Percentiles rank a stretch among this genome's conserved stretches.
Conservation (phyloP, 2,329 filamentous ascomycete species). For the Pezicula rhizophila region DNA sequence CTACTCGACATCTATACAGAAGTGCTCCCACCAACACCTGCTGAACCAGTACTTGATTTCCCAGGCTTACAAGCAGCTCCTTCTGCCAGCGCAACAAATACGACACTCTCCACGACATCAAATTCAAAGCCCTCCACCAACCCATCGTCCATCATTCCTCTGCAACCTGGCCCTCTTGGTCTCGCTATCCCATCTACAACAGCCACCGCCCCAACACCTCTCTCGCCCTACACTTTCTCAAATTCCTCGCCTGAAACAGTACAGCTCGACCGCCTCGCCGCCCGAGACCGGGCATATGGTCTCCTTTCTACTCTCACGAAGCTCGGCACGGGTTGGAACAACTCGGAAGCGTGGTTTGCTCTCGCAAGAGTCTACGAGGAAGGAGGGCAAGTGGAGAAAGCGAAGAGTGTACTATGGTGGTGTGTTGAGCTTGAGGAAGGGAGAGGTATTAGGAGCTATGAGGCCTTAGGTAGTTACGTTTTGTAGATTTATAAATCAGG, state of each 20-base stretch:
- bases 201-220: conserved; percentile 21
- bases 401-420: conserved; percentile 94
- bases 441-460: conserved; percentile 74
- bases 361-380: conserved; percentile 84
- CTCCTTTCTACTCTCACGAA: conserved; percentile 79
- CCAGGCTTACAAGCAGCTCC: conserved; percentile 13
- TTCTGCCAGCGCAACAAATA: conserved; percentile 8
- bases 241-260: conserved; percentile 18
- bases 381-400: conserved; percentile 77
- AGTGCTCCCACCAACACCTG: conserved; percentile 53
- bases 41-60: conserved; percentile 31
- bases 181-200: conserved; percentile 20
- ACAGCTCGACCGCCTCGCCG: conserved; percentile 67
- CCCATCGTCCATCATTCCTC: conserved; percentile 1
- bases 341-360: conserved; percentile 87
- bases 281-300: conserved; percentile 81
- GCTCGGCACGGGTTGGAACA: conserved; percentile 82
- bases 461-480: conserved; percentile 52
- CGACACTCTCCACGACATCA: conserved; percentile 3
- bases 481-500: conserved; percentile 9
- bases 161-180: conserved; percentile 26
- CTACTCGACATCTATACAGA: conserved; percentile 79
- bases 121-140: neutral
- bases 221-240: conserved; percentile 10
- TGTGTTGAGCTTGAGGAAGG: conserved; percentile 91